Evolutionary conservation across 345 rosid species (phyloP).

Genomic region (Anacardium occidentale): DNA sequence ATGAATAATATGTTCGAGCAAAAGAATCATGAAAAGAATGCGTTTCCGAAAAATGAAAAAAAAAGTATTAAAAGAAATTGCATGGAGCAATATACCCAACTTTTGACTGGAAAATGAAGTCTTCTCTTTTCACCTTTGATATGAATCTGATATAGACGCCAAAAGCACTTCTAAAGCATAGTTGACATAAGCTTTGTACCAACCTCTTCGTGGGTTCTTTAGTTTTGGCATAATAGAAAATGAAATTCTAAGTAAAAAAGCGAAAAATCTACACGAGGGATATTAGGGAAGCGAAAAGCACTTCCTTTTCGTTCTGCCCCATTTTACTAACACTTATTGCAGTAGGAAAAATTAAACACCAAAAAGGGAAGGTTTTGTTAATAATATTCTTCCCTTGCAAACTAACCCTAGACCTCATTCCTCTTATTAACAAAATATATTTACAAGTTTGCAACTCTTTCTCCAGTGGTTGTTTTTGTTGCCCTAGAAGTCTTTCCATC

Average conservation of each 20-base stretch:
- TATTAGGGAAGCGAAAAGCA: neutral
- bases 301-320: neutral
- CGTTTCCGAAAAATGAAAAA: no score
- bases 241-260: neutral
- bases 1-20: no score
- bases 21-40: no score
- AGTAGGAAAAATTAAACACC: neutral
- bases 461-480: slow-evolving; percentile 16
- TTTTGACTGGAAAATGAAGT: no score
- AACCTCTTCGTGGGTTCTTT: neutral
- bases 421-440: slow-evolving; percentile 16
- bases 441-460: slow-evolving; percentile 25
- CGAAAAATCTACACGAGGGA: neutral
- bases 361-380: neutral
- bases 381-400: slow-evolving; percentile 9
- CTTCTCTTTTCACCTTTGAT: no score
- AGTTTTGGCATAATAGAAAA: neutral
- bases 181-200: slow-evolving; percentile 6
- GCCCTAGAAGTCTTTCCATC: neutral
- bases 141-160: no score
- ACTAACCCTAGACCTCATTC: neutral
- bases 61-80: no score
- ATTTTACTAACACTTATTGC: neutral
- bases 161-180: slow-evolving; percentile 1
- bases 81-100: no score